phyloP scores from a whole-genome alignment of 2,329 filamentous ascomycete species.

The Xylariaceae sp. region DNA sequence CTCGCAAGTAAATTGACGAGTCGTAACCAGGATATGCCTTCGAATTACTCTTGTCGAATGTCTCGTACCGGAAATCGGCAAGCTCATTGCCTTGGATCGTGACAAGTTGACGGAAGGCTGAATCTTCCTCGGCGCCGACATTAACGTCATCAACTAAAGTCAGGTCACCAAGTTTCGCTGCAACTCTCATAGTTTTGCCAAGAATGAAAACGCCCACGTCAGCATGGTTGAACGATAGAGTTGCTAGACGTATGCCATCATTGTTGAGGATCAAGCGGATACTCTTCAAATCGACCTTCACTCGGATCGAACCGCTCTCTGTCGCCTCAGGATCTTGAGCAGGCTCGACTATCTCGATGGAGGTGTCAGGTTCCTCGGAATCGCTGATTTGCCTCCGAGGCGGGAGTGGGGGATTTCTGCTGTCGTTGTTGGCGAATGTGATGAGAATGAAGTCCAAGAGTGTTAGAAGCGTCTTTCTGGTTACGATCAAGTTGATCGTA shows the following conservation, averaged over 20 bases:
- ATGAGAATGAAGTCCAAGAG: slow-evolving; percentile 89
- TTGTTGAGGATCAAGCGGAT: slow-evolving; percentile 96
- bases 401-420: slow-evolving; percentile 25
- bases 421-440: slow-evolving; percentile 70
- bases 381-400: slow-evolving; percentile 34
- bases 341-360: slow-evolving; percentile 37
- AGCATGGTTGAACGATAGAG: slow-evolving; percentile 85
- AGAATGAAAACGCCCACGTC: slow-evolving; percentile 86
- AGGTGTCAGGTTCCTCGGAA: slow-evolving; percentile 35
- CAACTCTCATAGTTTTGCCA: slow-evolving; percentile 81
- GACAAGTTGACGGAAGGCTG: slow-evolving; percentile 78
- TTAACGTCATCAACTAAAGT: slow-evolving; percentile 92
- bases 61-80: slow-evolving; percentile 96
- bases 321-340: slow-evolving; percentile 34
- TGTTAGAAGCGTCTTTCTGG: slow-evolving; percentile 85
- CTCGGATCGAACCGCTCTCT: slow-evolving; percentile 74
- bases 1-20: slow-evolving; percentile 82
- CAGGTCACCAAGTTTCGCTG: slow-evolving; percentile 80
- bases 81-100: slow-evolving; percentile 94
- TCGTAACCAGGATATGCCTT: slow-evolving; percentile 90
- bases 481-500: slow-evolving; percentile 94
- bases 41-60: slow-evolving; percentile 69
- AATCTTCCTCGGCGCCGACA: slow-evolving; percentile 76
- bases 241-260: slow-evolving; percentile 91
- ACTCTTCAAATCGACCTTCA: slow-evolving; percentile 90